A percentile compares a stretch with the other conserved stretches of the same genome.
phyloP scores from a whole-genome alignment of 176 grass and related monocot species.

The Poa pratensis region DNA sequence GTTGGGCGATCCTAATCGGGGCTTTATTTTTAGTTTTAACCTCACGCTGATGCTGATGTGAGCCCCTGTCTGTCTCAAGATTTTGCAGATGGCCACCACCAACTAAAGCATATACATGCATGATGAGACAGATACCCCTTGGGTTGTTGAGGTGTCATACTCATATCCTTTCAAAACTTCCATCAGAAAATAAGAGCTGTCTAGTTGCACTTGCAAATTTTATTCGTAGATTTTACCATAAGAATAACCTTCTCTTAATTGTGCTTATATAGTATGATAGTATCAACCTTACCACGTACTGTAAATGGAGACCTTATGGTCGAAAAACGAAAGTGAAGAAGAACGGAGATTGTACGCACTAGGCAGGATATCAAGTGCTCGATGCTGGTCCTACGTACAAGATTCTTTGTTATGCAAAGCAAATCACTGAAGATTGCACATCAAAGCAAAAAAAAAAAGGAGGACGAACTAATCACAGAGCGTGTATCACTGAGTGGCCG shows the following conservation, averaged over 20 bases:
- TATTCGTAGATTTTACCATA: not conserved
- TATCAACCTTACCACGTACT: too few species aligned
- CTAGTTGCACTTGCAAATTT: not conserved
- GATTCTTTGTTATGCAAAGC: slow-evolving; percentile 32
- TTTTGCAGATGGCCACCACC: slow-evolving; percentile 29
- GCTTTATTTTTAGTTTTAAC: slow-evolving; percentile 56
- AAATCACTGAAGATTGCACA: slow-evolving; percentile 39
- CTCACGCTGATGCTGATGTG: slow-evolving; percentile 40
- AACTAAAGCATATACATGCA: slow-evolving; percentile 34
- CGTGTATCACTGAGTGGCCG: slow-evolving; percentile 34
- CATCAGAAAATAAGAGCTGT: not conserved
- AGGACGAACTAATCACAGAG: slow-evolving; percentile 11
- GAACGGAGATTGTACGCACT: not conserved
- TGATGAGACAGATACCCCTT: slow-evolving; percentile 7
- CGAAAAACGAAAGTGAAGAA: too few species aligned
- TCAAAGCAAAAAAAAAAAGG: slow-evolving; percentile 30
- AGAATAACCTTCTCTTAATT: not conserved
- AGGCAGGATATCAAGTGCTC: not conserved
- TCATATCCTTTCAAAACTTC: not conserved
- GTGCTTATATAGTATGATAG: too few species aligned
- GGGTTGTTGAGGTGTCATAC: slow-evolving; percentile 11
- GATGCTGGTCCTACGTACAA: slow-evolving; percentile 31
- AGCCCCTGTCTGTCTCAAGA: slow-evolving; percentile 25
- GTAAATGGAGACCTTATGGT: too few species aligned
- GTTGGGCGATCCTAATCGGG: slow-evolving; percentile 72